Percentiles rank a stretch among this genome's conserved stretches.
Evolutionary conservation across 2,329 filamentous ascomycete genomes (phyloP).

Genomic region (Diaporthe humulicola): DNA sequence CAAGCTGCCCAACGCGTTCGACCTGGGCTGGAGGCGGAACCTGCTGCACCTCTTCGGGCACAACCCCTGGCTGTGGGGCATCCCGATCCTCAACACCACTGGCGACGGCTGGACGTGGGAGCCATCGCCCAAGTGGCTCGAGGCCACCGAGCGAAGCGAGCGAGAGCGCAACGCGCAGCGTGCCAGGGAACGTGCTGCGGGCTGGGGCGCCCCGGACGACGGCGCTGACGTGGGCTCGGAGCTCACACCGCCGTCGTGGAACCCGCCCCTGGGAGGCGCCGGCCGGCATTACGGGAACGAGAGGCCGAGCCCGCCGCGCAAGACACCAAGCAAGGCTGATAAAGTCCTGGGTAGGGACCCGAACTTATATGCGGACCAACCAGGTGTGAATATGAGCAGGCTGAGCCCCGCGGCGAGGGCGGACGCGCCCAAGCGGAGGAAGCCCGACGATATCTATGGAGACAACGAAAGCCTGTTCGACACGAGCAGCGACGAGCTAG

Average conservation of each 20-base stretch:
- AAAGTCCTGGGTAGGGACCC: constrained; percentile 70
- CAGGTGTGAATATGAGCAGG: constrained; percentile 59
- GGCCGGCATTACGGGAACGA: constrained; percentile 50
- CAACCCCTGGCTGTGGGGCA: constrained; percentile 77
- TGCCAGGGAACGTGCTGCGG: constrained; percentile 73
- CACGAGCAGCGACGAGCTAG: constrained; percentile 45
- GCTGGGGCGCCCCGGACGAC: constrained; percentile 69
- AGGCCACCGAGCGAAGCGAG: constrained; percentile 75
- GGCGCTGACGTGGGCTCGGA: constrained; percentile 35
- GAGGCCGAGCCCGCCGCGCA: constrained; percentile 46
- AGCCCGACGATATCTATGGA: constrained; percentile 45
- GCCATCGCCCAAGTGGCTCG: constrained; percentile 82
- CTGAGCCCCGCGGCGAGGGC: constrained; percentile 52
- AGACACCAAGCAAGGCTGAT: constrained; percentile 68
- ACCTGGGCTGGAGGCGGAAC: constrained; percentile 87
- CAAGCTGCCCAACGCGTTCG: constrained; percentile 92
- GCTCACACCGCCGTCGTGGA: constrained; percentile 44
- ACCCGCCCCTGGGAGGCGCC: constrained; percentile 43
- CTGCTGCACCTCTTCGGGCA: constrained; percentile 85
- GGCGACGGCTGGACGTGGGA: constrained; percentile 98
- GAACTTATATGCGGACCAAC: constrained; percentile 65
- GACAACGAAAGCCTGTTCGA: constrained; percentile 48
- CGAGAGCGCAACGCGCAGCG: constrained; percentile 71
- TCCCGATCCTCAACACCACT: constrained; percentile 87
- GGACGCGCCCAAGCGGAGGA: constrained; percentile 54